Base-by-base conservation (phyloP, 2,329 filamentous ascomycete species). In the Trichoderma sp. region DNA sequence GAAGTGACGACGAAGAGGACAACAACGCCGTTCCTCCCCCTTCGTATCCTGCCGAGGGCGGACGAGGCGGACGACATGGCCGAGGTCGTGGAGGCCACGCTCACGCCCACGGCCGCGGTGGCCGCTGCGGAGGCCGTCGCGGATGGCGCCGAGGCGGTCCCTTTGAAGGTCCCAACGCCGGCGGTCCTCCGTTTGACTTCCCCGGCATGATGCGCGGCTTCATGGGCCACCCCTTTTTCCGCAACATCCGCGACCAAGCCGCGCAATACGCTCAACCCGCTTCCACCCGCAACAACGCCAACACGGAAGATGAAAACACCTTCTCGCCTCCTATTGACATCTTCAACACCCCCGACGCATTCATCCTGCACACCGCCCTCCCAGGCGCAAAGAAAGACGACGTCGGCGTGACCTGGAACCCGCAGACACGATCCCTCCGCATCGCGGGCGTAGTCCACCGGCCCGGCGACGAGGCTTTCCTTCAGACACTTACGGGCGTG, bases 371-470 rank as follows among this genome's bases (percentile, higher is more conserved):
- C 83, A 86, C 95, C 80, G 92, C 93, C 1, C 88, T 97, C 0
- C 93, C 95, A 0, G 94, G 94, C 31, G 94, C 92, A 2, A 92
- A 92, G 85, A 95, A 95, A 84, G 89, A 94, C 80, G 93, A 97
- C 80, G 86, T 97, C 6, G 92, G 89, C 75, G 90, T 97, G 63
- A 92, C 92, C 82, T 97, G 93, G 90, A 91, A 96, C 78, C 87
- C 90, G 0, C 92, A 94, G 75, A 91, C 90, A 80, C 89, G 87
- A 64, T 86, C 89, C 74, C 86, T 97, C 59, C 90, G 88, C 79
- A 85, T 97, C 73, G 88, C 92, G 1, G 94, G 94, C 69, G 91
- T 95, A 0, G 88, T 95, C 9, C 89, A 95, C 82, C 89, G 94
- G 2, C 92, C 92, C 4, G 92, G 91, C 8, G 90, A 94, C 81